Evolutionary conservation across 2,329 filamentous ascomycete species (phyloP).

Genomic region (Cladophialophora chaetospira): DNA sequence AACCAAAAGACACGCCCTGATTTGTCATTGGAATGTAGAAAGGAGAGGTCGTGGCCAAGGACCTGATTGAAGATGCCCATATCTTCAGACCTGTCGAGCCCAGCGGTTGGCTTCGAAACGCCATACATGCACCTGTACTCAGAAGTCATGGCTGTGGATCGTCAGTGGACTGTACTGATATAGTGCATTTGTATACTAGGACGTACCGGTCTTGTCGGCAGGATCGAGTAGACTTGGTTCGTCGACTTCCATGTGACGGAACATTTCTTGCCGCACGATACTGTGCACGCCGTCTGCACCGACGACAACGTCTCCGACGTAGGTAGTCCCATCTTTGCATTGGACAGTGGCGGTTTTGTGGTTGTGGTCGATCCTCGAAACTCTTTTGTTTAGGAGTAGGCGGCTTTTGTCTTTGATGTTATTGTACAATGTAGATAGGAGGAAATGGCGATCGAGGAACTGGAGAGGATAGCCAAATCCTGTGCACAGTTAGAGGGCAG

Average conservation of each 20-base stretch:
- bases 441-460: conserved; percentile 34
- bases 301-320: conserved; percentile 42
- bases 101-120: conserved; percentile 29
- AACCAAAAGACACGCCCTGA: conserved; percentile 36
- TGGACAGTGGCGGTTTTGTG: conserved; percentile 35
- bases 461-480: conserved; percentile 29
- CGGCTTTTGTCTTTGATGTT: conserved; percentile 26
- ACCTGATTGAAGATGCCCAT: conserved; percentile 30
- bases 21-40: conserved; percentile 32
- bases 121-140: conserved; percentile 39
- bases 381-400: conserved; percentile 5
- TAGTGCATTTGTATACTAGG: not conserved
- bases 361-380: conserved; percentile 8
- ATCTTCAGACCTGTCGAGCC: conserved; percentile 17
- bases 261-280: conserved; percentile 40
- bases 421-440: conserved; percentile 34
- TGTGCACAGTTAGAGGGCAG: not conserved
- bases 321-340: conserved; percentile 40
- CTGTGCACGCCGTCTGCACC: conserved; percentile 51
- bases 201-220: conserved; percentile 8
- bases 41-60: conserved; percentile 24
- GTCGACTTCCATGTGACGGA: conserved; percentile 29
- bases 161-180: not conserved
- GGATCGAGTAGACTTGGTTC: conserved; percentile 11
- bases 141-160: conserved; percentile 27